Base-by-base conservation (phyloP, 129 eudicot species). In the Artemisia tridentata region DNA sequence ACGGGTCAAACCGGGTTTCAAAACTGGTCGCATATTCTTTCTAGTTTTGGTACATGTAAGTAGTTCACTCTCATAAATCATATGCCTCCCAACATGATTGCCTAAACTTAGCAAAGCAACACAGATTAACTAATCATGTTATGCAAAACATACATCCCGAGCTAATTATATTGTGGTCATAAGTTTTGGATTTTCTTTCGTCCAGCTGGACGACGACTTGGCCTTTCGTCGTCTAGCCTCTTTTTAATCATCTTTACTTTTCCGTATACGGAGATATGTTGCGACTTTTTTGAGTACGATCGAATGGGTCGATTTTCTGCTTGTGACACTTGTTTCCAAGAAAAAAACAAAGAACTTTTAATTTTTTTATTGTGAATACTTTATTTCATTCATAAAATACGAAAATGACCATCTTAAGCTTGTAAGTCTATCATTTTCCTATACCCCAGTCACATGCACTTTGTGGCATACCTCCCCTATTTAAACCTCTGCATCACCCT, bases 401-500 rank as follows among this genome's bases (percentile, higher is more conserved):
- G 62, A 75, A 76, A 50, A 51, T 50, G 75, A 76, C 60, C 64
- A 68, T 77, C 64, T 65, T 16, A 69, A n/a, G n/a, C n/a, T n/a
- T n/a, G n/a, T 16, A 69, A 80, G 65, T 38, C 81, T 66, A 80
- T 80, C 84, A 58, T 68, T 81, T 81, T 81, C 85, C 73, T 78
- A 74, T 69, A 51, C 78, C 88, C 84, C 84, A 75, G 75, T 84
- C 86, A 80, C 88, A 38, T 38, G 45, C 45, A 38, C 73, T 68
- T 78, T 66, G 80, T 77, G 85, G 75, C n/a, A 68, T 55, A 21
- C 62, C 59, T 46, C 74, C 68, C 83, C 82, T 88, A 86, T 91
- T 78, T 86, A 91, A 82, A 82, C 88, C 83, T 67, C 86, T 74
- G 50, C 73, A 55, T 59, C 25, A 75, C 86, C 75, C 81, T 65